Evolutionary conservation across 441 rosid species (phyloP).

Genomic region (Hura crepitans): DNA sequence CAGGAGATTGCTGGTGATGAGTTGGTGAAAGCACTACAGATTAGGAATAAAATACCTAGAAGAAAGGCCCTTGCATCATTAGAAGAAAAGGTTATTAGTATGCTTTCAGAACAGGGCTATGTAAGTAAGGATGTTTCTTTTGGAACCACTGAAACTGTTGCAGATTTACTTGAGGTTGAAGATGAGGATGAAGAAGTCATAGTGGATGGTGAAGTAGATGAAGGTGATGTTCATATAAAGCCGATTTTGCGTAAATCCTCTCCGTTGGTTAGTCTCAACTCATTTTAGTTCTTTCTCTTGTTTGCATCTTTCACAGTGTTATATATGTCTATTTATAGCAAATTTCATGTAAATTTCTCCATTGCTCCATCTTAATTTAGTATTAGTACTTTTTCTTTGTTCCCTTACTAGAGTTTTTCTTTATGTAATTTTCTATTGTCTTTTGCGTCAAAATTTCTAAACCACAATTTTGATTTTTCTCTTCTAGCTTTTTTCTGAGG

Average conservation of each 20-base stretch:
- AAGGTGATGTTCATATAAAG: slow-evolving; percentile 96
- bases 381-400: not conserved
- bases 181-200: slow-evolving; percentile 98
- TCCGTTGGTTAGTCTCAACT: slow-evolving; percentile 57
- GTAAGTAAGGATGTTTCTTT: slow-evolving; percentile 52
- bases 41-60: slow-evolving; percentile 75
- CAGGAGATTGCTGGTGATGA: slow-evolving; percentile 93
- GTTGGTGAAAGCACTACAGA: slow-evolving; percentile 67
- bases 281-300: slow-evolving; percentile 11
- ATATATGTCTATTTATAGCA: not conserved
- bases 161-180: slow-evolving; percentile 75
- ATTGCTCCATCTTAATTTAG: not conserved
- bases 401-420: not conserved
- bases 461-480: slow-evolving; percentile 22
- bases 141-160: slow-evolving; percentile 54
- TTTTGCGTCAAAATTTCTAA: slow-evolving; percentile 19
- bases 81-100: slow-evolving; percentile 75
- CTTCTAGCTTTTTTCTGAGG: slow-evolving; percentile 74
- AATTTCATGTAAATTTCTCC: not conserved
- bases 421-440: not conserved
- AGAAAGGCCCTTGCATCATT: slow-evolving; percentile 77
- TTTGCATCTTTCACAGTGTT: not conserved
- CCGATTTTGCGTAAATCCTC: slow-evolving; percentile 61
- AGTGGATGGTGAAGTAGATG: slow-evolving; percentile 97
- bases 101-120: slow-evolving; percentile 86